phyloP scores from a whole-genome alignment of 345 rosid species.

The Syzygium oleosum region DNA sequence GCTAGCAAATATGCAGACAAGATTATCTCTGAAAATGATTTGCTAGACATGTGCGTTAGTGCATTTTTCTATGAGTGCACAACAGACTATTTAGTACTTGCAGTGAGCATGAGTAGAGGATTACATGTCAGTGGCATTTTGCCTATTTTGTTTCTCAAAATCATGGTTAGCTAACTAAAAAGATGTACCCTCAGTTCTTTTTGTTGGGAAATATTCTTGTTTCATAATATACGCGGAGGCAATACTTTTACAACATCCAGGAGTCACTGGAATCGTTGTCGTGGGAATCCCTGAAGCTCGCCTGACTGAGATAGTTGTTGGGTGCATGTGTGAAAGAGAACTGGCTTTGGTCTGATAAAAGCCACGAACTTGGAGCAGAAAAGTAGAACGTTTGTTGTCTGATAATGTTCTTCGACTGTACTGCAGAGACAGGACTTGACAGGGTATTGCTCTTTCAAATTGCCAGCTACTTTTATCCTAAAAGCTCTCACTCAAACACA shows the following conservation, averaged over 20 bases:
- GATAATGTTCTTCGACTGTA: conserved; percentile 34
- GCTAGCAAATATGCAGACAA: too few species aligned
- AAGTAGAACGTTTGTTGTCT: conserved; percentile 22
- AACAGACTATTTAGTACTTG: neutral
- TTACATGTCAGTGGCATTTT: neutral
- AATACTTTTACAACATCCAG: conserved; percentile 47
- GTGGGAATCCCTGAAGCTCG: conserved; percentile 58
- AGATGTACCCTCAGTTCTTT: neutral
- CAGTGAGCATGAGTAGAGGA: neutral
- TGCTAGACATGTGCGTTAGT: neutral
- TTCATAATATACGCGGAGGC: conserved; percentile 45
- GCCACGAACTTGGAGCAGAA: neutral
- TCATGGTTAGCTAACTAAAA: neutral
- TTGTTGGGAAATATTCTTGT: neutral
- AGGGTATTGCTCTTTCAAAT: conserved; percentile 20
- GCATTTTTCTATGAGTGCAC: neutral
- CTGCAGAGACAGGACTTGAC: conserved; percentile 51
- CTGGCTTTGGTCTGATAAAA: conserved; percentile 55
- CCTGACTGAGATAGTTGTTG: conserved; percentile 66
- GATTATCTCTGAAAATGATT: too few species aligned
- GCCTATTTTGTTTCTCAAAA: neutral
- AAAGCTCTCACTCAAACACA: neutral
- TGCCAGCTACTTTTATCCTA: neutral
- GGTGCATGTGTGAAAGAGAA: conserved; percentile 45
- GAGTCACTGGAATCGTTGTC: conserved; percentile 39